Percentiles rank a stretch among this genome's conserved stretches.
Conservation (phyloP, 2,329 filamentous ascomycete species). For the Calonectria hongkongensis region DNA sequence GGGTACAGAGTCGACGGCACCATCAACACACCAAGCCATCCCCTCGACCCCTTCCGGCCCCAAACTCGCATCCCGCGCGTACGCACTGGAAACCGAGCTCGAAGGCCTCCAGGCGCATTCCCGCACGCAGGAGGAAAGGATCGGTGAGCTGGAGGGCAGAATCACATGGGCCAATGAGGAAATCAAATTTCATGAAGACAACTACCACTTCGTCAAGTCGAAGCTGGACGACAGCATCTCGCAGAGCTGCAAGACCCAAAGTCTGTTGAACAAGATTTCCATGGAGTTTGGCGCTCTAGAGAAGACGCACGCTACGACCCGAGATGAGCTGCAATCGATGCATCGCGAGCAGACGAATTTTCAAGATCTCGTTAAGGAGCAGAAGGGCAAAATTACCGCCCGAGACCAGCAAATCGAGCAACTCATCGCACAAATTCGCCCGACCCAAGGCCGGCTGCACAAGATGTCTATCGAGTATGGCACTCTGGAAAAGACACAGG, state of each 20-base stretch:
- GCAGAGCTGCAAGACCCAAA: neutral
- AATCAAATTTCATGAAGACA: neutral
- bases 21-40: neutral
- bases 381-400: neutral
- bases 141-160: constrained; percentile 16
- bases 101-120: neutral
- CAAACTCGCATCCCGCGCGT: neutral
- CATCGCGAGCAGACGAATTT: neutral
- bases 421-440: too few species aligned
- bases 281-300: constrained; percentile 17
- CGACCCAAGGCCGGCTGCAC: neutral
- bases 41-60: neutral
- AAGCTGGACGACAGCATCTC: constrained; percentile 25
- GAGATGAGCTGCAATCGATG: constrained; percentile 6
- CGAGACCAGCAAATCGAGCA: constrained; percentile 15
- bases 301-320: neutral
- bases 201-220: neutral
- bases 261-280: constrained; percentile 9
- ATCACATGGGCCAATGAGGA: constrained; percentile 9
- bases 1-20: neutral
- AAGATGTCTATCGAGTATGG: constrained; percentile 25
- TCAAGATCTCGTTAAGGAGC: neutral
- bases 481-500: neutral
- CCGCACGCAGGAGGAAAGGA: constrained; percentile 20
- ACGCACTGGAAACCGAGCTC: neutral